Evolutionary conservation across 768 basidiomycete genomes (phyloP).

Genomic region (Tremella fuciformis): DNA sequence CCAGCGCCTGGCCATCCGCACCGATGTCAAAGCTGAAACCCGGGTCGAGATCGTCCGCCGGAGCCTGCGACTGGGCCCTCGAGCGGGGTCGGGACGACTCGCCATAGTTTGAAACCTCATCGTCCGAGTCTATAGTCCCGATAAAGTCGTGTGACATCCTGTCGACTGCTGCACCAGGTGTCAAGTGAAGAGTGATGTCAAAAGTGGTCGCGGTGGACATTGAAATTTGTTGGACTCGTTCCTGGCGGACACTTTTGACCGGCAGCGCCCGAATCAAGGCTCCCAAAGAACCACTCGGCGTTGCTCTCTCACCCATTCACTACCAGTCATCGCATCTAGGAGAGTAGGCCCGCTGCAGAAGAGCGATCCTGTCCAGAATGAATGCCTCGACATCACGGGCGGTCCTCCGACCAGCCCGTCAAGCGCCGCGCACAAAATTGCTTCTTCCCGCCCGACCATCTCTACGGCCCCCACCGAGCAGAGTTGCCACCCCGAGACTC

Average conservation of each 20-base stretch:
- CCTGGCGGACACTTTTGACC: background rate
- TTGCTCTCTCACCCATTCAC: too few relatives aligned
- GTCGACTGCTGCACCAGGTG: background rate
- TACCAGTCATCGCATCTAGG: background rate
- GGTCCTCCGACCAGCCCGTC: background rate
- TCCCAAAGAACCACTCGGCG: too few relatives aligned
- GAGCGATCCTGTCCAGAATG: too few relatives aligned
- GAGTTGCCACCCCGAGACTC: background rate
- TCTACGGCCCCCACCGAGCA: background rate
- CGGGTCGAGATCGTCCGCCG: slow-evolving; percentile 60
- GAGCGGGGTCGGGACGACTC: slow-evolving; percentile 19
- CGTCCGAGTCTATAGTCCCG: slow-evolving; percentile 44
- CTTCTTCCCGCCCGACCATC: background rate
- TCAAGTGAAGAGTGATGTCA: background rate
- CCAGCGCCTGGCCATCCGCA: slow-evolving; percentile 61
- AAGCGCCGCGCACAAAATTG: background rate
- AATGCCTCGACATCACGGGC: too few relatives aligned
- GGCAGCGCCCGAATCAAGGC: too few relatives aligned
- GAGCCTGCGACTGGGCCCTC: slow-evolving; percentile 6
- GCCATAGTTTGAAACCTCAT: slow-evolving; percentile 31
- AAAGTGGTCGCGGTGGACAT: slow-evolving; percentile 6
- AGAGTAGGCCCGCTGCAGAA: too few relatives aligned
- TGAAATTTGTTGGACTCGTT: slow-evolving; percentile 2
- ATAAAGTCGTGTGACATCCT: slow-evolving; percentile 33
- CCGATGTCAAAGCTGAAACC: slow-evolving; percentile 77